Conservation (phyloP, 2,329 filamentous ascomycete genomes). For the Colletotrichum graminicola region DNA sequence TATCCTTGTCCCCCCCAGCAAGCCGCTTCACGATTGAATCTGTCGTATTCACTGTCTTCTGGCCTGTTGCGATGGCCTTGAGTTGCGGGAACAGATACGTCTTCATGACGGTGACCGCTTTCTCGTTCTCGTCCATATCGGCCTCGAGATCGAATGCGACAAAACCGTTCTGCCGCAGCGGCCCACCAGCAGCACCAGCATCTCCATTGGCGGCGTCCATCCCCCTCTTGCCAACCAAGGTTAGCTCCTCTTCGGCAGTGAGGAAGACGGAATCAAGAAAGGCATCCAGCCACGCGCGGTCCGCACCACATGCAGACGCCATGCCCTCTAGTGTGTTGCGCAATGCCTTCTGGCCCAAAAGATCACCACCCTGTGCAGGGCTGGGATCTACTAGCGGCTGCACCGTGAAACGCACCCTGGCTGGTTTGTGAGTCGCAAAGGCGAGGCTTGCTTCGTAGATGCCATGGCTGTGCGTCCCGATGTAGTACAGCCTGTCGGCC, state of each 20-base stretch:
- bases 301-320: conserved; percentile 23
- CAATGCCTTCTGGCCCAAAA: conserved; percentile 24
- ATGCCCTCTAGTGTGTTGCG: conserved; percentile 16
- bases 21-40: neutral
- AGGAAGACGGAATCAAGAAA: conserved; percentile 30
- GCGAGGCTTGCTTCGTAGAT: conserved; percentile 32
- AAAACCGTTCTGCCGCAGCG: conserved; percentile 22
- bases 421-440: conserved; percentile 16
- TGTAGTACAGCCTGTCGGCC: conserved; percentile 20
- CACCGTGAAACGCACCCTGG: conserved; percentile 27
- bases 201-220: neutral
- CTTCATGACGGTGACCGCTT: conserved; percentile 23
- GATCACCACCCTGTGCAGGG: neutral
- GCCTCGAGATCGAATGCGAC: conserved; percentile 27
- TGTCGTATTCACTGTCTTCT: neutral
- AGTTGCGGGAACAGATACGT: conserved; percentile 31
- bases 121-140: neutral
- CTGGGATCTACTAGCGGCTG: conserved; percentile 19
- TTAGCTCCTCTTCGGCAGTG: conserved; percentile 11
- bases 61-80: conserved; percentile 17
- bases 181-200: neutral
- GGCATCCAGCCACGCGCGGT: conserved; percentile 22
- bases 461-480: conserved; percentile 22
- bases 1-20: neutral
- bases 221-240: conserved; percentile 4